These are phyloP conservation scores for Fusarium nygamai DNA, from an alignment of 2,329 filamentous ascomycete species.

Conservation along the genomic window DNA sequence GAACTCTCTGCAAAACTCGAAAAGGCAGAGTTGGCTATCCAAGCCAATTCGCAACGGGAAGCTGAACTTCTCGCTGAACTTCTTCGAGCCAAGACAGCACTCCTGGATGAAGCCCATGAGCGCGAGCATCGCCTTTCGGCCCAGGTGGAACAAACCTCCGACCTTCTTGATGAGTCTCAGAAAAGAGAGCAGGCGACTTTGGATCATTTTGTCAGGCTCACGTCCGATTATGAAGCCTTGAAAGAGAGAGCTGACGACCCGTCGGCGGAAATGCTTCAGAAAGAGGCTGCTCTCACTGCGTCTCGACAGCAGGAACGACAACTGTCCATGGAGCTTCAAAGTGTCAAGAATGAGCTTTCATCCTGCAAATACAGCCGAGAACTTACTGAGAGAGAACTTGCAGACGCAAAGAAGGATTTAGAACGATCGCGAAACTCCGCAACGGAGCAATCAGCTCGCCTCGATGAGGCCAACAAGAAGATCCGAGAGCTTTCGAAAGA, in stretches of 20 bases:
- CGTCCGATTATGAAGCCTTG: not conserved
- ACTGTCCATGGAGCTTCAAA: constrained; percentile 1
- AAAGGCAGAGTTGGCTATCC: not conserved
- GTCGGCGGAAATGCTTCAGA: not conserved
- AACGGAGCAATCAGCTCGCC: not conserved
- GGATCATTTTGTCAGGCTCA: not conserved
- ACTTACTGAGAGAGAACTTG: not conserved
- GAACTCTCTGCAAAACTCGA: constrained; percentile 10
- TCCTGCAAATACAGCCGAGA: not conserved
- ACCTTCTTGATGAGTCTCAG: not conserved
- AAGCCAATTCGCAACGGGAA: not conserved
- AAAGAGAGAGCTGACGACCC: not conserved
- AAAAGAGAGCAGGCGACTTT: not conserved
- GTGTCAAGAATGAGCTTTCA: not conserved
- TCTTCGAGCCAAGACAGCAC: not conserved
- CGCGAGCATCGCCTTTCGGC: not conserved
- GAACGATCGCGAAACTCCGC: not conserved
- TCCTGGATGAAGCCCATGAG: constrained; percentile 8
- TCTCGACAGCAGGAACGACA: constrained; percentile 1
- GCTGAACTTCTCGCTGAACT: constrained; percentile 2
- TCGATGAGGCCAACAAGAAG: not conserved
- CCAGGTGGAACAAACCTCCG: not conserved
- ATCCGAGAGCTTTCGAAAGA: not conserved
- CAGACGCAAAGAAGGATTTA: not conserved
- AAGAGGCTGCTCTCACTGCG: not conserved